Evolutionary conservation across 2,329 filamentous ascomycete species (phyloP), one percentile per base, ranked within the genome.

Genomic region (Bretziella fagacearum): DNA sequence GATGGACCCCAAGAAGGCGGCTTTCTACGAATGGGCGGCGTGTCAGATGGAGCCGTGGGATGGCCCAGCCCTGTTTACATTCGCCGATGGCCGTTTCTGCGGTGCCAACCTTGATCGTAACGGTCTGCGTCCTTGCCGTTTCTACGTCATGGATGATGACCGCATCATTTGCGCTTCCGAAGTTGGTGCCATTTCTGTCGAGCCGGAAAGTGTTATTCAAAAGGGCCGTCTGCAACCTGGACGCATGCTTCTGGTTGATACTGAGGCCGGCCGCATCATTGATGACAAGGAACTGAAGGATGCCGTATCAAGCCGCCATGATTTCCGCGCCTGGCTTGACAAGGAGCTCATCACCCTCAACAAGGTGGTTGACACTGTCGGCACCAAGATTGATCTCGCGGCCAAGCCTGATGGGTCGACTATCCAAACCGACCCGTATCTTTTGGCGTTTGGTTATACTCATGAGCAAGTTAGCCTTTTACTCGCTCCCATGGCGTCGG

Each of bases 1-100:
- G 51, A 93, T 96, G 81, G 87, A 95, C 57, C 84, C 86, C 48
- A 83, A 84, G 58, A 96, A 96, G 68, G 84, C 87, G 50, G 89
- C 89, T 44, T 96, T 95, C 66, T 96, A 96, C 65, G 87, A 96
- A 63, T 96, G 89, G 86, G 89, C 89, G 57, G 87, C 86, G 54
- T 96, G 89, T 63, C 83, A 93, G 70, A 96, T 96, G 89, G 89
- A 96, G 68, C 87, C 89, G 13, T 96, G 89, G 89, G 89, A 96
- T 64, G 89, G 89, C 15, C 89, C 89, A 27, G 89, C 89, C 48
- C 76, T 96, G 26, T 96, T 96, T 70, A 95, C 87, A 5, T 96
- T 96, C 64, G 85, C 89, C 23, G 89, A 96, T 62, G 89, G 89
- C 52, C 80, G 89, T 53, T 96, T 91, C 71, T 96, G 89, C 58